Evolutionary conservation across 169 alveolate genomes (phyloP).

Genomic region (Eimeria mitis): DNA sequence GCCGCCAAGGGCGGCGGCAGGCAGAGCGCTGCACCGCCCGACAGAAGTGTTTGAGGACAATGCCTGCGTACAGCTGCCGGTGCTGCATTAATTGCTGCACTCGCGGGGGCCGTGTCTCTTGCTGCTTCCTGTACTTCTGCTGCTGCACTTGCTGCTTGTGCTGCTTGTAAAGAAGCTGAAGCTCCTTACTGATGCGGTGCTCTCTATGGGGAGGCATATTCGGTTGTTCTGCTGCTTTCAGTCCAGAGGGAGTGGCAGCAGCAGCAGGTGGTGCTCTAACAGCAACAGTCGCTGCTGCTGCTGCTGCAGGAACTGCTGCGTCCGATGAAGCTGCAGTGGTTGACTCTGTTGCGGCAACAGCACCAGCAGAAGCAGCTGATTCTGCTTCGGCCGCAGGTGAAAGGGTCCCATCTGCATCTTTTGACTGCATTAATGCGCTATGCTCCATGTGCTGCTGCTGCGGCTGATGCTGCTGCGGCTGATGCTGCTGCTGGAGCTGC

Average conservation of each 20-base stretch:
- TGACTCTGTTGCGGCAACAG: slow-evolving; percentile 11
- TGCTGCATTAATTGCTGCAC: slow-evolving; percentile 31
- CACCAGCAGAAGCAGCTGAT: slow-evolving; percentile 8
- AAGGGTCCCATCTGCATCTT: neutral
- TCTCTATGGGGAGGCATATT: neutral
- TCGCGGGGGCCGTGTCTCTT: slow-evolving; percentile 15
- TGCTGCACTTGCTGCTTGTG: neutral
- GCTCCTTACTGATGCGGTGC: neutral
- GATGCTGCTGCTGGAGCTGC: neutral
- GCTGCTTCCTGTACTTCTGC: neutral
- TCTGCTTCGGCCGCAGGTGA: neutral
- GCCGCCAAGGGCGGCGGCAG: slow-evolving; percentile 40
- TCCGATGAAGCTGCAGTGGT: neutral
- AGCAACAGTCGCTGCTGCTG: slow-evolving; percentile 21
- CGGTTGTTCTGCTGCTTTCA: neutral
- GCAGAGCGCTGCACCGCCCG: slow-evolving; percentile 44
- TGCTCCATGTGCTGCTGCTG: neutral
- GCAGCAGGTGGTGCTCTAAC: neutral
- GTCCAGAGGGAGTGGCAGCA: neutral
- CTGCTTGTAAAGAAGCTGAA: neutral
- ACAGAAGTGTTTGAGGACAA: neutral
- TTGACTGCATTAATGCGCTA: neutral
- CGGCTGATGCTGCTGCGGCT: neutral
- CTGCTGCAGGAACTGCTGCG: neutral
- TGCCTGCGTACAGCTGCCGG: slow-evolving; percentile 26